Evolutionary conservation across 2,329 filamentous ascomycete genomes (phyloP), one percentile per base, ranked within the genome.

Genomic region (Botryotinia calthae): DNA sequence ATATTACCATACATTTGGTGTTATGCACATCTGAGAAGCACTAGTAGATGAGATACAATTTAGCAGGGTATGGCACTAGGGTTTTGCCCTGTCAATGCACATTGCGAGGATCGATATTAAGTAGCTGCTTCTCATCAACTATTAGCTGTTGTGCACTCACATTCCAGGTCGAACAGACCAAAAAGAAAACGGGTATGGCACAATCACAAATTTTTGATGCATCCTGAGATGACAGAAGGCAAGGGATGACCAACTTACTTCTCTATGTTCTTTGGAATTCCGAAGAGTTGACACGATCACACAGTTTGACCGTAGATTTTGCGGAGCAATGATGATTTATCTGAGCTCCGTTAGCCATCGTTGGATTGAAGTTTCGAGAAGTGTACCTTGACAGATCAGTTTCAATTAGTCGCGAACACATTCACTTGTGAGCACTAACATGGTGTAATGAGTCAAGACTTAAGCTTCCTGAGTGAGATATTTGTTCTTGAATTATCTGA

Each of bases 291-390:
- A 18, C n/a, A 64, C 20, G 22, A 28, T 46, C 44, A n/a, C 42
- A 64, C 18, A 16, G 6, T 34, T 48, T 48, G 28, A 22, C 20
- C 48, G 20, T 48, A 22, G 20, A 7, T 31, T 25, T 48, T 34
- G n/a, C 20, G 5, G 42, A 48, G 62, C 62, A 65, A 48, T 65
- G 28, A 65, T 66, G 63, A 66, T 66, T 34, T 66, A 12, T 51
- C 63, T 66, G 63, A 66, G 63, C 63, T 51, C 63, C 12, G 28
- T 63, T 28, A 7, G 28, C 34, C 16, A 37, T 22, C 12, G 28
- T 18, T n/a, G 16, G n/a, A 28, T 63, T 22, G 62, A 65, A 48
- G 63, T 37, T 25, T 25, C 37, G 25, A 65, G 48, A 48, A 46
- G 42, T 48, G 31, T 28, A n/a, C 40, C 28, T 31, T n/a, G 31